Evolutionary conservation across 2,329 filamentous ascomycete genomes (phyloP).

Genomic region (Diaporthe capsici): DNA sequence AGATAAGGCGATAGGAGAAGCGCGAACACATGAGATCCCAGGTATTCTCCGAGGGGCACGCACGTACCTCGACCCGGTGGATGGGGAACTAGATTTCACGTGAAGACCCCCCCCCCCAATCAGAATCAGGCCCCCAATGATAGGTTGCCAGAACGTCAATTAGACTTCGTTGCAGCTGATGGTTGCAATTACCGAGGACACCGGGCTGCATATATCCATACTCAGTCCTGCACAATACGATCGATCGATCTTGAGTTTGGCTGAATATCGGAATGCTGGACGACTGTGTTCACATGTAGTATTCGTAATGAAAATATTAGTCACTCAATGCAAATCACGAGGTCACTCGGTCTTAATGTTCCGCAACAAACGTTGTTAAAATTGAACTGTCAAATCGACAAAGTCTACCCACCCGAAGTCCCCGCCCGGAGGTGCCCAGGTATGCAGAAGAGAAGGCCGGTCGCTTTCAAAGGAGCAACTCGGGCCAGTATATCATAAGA

Average conservation of each 20-base stretch:
- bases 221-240: neutral
- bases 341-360: neutral
- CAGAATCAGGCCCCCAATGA: neutral
- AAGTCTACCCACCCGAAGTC: constrained; percentile 18
- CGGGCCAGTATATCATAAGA: neutral
- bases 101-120: neutral
- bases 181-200: constrained; percentile 2
- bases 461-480: neutral
- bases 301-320: no score
- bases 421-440: constrained; percentile 30
- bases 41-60: constrained; percentile 3
- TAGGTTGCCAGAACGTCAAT: neutral
- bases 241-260: neutral
- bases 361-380: no score
- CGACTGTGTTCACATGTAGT: neutral
- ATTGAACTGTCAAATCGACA: neutral
- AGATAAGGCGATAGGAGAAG: neutral
- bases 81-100: neutral
- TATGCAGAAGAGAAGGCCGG: constrained; percentile 27
- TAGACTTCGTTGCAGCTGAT: neutral
- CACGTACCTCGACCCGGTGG: neutral
- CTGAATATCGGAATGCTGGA: neutral
- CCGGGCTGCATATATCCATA: neutral
- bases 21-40: neutral
- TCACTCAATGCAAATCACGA: neutral